phyloP scores from a whole-genome alignment of 192 early-diverging fungal genomes.

The Backusella australiensis region DNA sequence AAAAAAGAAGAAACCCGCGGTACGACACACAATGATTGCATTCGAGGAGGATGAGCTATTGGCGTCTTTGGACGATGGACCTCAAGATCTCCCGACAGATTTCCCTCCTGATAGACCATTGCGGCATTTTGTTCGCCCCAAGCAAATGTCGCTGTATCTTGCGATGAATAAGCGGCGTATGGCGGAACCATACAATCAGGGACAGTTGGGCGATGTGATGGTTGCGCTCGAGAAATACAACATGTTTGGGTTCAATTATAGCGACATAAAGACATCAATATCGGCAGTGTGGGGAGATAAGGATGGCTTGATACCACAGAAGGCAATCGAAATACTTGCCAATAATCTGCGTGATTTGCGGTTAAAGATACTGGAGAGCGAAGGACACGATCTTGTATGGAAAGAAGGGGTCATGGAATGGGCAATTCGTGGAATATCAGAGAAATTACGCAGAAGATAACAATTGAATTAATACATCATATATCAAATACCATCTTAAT shows the following conservation, averaged over 20 bases:
- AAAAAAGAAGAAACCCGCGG: not conserved
- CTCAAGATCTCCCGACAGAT: conserved; percentile 29
- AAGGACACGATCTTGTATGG: conserved; percentile 40
- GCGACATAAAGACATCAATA: conserved; percentile 22
- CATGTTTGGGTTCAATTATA: conserved; percentile 35
- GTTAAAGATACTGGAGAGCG: conserved; percentile 37
- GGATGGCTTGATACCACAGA: conserved; percentile 32
- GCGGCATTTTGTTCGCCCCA: conserved; percentile 35
- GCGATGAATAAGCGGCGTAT: conserved; percentile 35
- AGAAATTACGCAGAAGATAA: not conserved
- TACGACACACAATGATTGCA: conserved; percentile 12
- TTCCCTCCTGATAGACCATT: conserved; percentile 41
- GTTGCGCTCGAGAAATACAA: conserved; percentile 42
- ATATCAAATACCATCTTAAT: not conserved
- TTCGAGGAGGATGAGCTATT: conserved; percentile 34
- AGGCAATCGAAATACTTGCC: conserved; percentile 30
- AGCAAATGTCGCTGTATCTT: conserved; percentile 32
- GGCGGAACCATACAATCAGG: conserved; percentile 29
- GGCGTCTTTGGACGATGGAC: conserved; percentile 26
- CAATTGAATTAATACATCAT: not conserved
- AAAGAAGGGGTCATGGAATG: conserved; percentile 43
- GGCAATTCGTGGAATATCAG: conserved; percentile 34
- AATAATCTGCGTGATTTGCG: conserved; percentile 32
- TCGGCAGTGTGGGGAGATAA: conserved; percentile 42
- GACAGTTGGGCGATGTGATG: conserved; percentile 34